These are phyloP conservation scores for Boletus eberwhitei DNA, from an alignment of 768 basidiomycete species.

Conservation along the genomic window DNA sequence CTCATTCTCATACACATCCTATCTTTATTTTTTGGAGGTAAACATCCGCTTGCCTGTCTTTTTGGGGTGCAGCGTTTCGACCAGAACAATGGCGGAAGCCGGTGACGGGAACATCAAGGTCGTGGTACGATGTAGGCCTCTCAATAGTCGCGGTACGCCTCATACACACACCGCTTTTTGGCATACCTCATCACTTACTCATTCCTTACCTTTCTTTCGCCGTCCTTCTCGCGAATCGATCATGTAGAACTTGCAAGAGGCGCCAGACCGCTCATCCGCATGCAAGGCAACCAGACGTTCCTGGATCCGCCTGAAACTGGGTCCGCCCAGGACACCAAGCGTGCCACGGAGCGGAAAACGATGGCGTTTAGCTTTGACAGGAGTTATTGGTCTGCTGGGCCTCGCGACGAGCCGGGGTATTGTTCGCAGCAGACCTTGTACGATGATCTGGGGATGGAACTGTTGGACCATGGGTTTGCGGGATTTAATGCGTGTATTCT, in stretches of 20 bases:
- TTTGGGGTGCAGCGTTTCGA: slow-evolving; percentile 16
- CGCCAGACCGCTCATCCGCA: slow-evolving; percentile 90
- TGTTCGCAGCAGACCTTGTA: slow-evolving; percentile 94
- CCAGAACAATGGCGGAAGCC: slow-evolving; percentile 59
- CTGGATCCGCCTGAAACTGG: slow-evolving; percentile 85
- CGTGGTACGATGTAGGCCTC: slow-evolving; percentile 92
- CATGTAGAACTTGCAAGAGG: slow-evolving; percentile 83
- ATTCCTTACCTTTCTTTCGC: not conserved
- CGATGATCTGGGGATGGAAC: slow-evolving; percentile 89
- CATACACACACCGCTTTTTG: slow-evolving; percentile 1
- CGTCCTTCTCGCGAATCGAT: not conserved
- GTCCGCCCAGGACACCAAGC: slow-evolving; percentile 64
- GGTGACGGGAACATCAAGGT: slow-evolving; percentile 92
- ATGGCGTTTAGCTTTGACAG: slow-evolving; percentile 96
- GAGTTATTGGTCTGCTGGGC: slow-evolving; percentile 94
- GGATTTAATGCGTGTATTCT: slow-evolving; percentile 99
- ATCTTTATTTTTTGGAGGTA: slow-evolving; percentile 13
- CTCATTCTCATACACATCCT: slow-evolving; percentile 1
- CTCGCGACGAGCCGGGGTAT: slow-evolving; percentile 84
- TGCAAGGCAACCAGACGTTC: slow-evolving; percentile 92
- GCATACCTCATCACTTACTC: slow-evolving; percentile 2
- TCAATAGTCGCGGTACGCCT: slow-evolving; percentile 85
- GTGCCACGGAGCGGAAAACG: slow-evolving; percentile 85
- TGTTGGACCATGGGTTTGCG: slow-evolving; percentile 92
- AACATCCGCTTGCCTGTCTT: slow-evolving; percentile 8